Evolutionary conservation across 2,329 filamentous ascomycete species (phyloP).

Genomic region (Fusarium metavorans): DNA sequence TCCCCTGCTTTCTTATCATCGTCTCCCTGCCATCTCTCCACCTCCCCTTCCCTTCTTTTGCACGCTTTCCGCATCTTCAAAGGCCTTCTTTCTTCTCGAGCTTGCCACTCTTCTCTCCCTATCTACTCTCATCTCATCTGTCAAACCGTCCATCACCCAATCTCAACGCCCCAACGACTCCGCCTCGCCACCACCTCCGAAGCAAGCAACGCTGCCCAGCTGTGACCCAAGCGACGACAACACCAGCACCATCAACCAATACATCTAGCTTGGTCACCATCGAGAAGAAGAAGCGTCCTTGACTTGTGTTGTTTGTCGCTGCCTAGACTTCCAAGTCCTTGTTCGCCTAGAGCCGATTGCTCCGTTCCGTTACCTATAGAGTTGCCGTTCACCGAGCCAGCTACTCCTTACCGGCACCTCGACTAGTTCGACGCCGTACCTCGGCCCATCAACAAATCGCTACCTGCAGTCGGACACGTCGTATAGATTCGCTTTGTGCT

Average conservation of each 20-base stretch:
- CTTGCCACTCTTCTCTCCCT: constrained; percentile 47
- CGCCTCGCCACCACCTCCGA: constrained; percentile 42
- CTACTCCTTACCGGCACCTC: not conserved
- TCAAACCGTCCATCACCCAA: constrained; percentile 33
- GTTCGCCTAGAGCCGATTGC: constrained; percentile 34
- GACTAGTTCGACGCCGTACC: constrained; percentile 14
- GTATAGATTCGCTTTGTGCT: constrained; percentile 27
- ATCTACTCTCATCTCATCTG: constrained; percentile 32
- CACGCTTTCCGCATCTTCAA: constrained; percentile 49
- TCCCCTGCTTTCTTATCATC: constrained; percentile 49
- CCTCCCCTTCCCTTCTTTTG: constrained; percentile 49
- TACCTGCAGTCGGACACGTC: constrained; percentile 10
- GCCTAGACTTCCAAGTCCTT: constrained; percentile 31
- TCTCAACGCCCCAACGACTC: constrained; percentile 30
- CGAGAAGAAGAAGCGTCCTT: constrained; percentile 52
- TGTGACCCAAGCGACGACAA: constrained; percentile 36
- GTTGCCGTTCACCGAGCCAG: constrained; percentile 18
- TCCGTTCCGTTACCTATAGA: constrained; percentile 18
- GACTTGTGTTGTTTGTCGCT: constrained; percentile 35
- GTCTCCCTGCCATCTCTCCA: constrained; percentile 47
- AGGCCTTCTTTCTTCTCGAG: constrained; percentile 53
- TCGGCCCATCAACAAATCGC: constrained; percentile 26
- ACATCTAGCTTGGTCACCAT: constrained; percentile 27
- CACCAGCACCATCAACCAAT: constrained; percentile 14
- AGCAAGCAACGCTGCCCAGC: constrained; percentile 42